A percentile compares a stretch with the other conserved stretches of the same genome.
Conservation (phyloP, 352 stramenopile species). For the Pythium utonaiense region DNA sequence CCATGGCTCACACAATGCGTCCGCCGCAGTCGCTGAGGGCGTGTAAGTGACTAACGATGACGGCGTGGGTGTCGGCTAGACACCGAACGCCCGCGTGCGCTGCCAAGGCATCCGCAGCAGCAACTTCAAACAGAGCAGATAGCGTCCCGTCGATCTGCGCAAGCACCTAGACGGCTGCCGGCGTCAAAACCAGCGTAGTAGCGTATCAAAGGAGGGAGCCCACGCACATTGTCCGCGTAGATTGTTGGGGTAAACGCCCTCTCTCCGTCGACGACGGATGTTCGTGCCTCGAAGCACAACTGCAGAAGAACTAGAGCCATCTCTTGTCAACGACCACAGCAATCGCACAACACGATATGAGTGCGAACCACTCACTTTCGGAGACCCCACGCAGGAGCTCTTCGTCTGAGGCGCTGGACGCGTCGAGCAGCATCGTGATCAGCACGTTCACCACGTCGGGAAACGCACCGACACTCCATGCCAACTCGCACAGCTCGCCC, state of each 20-base stretch:
- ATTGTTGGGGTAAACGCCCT: background rate
- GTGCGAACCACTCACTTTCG: background rate
- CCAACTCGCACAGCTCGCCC: conserved; percentile 3
- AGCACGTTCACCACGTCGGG: conserved; percentile 9
- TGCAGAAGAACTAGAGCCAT: conserved; percentile 14
- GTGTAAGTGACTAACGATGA: conserved; percentile 1
- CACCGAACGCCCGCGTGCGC: conserved; percentile 6
- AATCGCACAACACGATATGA: background rate
- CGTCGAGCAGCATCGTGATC: conserved; percentile 9
- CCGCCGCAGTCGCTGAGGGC: background rate
- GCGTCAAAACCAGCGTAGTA: background rate
- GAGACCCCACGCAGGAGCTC: background rate
- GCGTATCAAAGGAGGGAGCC: background rate
- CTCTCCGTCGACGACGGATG: background rate
- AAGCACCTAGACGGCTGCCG: background rate
- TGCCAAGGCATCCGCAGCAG: conserved; percentile 1
- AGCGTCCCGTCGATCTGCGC: conserved; percentile 6
- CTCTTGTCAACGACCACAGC: background rate
- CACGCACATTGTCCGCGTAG: conserved; percentile 6
- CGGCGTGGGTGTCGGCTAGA: conserved; percentile 2
- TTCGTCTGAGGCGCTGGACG: background rate
- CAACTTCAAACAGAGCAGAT: background rate
- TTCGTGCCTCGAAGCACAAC: conserved; percentile 4
- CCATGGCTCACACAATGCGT: background rate
- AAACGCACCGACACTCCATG: conserved; percentile 4